Conservation (phyloP, 805 yeast species). For the Millerago galiae region DNA sequence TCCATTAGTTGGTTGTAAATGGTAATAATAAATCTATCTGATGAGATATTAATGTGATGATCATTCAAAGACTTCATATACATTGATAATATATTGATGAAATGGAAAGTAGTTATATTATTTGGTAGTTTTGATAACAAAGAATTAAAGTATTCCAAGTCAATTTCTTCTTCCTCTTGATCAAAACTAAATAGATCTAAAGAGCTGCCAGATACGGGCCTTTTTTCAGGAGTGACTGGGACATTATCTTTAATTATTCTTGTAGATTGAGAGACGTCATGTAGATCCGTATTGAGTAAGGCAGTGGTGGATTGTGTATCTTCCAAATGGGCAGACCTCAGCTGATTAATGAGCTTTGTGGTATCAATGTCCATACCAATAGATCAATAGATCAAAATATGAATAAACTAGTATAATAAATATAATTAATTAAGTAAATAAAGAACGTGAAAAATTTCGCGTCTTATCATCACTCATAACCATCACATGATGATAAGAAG, state of each 20-base stretch:
- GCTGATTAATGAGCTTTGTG: too few relatives aligned
- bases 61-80: constrained; percentile 13
- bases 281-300: constrained; percentile 2
- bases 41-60: constrained; percentile 12
- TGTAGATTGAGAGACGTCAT: constrained; percentile 18
- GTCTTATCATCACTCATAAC: too few relatives aligned
- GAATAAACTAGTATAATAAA: too few relatives aligned
- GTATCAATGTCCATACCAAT: too few relatives aligned
- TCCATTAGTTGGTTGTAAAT: constrained; percentile 16
- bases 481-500: too few relatives aligned
- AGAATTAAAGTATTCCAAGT: constrained; percentile 8
- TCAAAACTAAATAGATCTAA: constrained; percentile 7
- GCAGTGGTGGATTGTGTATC: constrained; percentile 5
- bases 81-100: constrained; percentile 13
- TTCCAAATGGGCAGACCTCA: not conserved
- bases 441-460: too few relatives aligned
- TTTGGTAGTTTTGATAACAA: constrained; percentile 9
- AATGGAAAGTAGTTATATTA: constrained; percentile 8
- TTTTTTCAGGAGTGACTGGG: constrained; percentile 15
- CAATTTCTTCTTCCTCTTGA: constrained; percentile 5
- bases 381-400: too few relatives aligned
- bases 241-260: constrained; percentile 10
- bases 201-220: constrained; percentile 21
- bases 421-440: too few relatives aligned
- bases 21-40: constrained; percentile 19